Evolutionary conservation across 192 early-diverging fungal species (phyloP).

Genomic region (Entomortierella beljakovae): DNA sequence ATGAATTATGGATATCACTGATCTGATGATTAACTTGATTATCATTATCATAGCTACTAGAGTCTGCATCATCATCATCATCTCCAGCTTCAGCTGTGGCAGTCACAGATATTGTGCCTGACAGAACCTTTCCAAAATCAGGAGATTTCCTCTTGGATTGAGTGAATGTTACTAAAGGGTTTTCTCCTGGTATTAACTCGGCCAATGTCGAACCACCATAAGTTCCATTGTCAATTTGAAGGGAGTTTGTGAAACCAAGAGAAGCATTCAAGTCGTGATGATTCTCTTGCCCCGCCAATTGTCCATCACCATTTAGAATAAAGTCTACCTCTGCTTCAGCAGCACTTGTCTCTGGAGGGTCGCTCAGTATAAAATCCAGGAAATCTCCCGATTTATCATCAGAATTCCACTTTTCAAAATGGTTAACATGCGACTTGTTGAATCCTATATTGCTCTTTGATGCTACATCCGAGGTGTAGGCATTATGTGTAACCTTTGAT

Average conservation of each 20-base stretch:
- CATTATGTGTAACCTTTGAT: neutral
- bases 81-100: neutral
- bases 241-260: conserved; percentile 33
- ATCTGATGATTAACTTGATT: neutral
- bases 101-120: neutral
- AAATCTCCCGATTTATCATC: conserved; percentile 30
- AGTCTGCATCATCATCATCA: neutral
- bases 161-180: conserved; percentile 24
- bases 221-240: neutral
- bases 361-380: conserved; percentile 46
- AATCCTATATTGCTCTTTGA: conserved; percentile 12
- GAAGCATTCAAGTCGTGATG: conserved; percentile 15
- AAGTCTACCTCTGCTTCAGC: conserved; percentile 28
- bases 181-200: conserved; percentile 20
- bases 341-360: conserved; percentile 35
- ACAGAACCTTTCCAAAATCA: neutral
- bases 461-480: neutral
- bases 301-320: conserved; percentile 5
- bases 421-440: conserved; percentile 29
- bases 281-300: neutral
- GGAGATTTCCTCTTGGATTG: conserved; percentile 3
- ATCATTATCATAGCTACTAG: neutral
- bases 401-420: conserved; percentile 33
- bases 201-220: neutral
- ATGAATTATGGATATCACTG: neutral